Conservation (phyloP, 495 filamentous ascomycete species). For the Penicillium salamii region DNA sequence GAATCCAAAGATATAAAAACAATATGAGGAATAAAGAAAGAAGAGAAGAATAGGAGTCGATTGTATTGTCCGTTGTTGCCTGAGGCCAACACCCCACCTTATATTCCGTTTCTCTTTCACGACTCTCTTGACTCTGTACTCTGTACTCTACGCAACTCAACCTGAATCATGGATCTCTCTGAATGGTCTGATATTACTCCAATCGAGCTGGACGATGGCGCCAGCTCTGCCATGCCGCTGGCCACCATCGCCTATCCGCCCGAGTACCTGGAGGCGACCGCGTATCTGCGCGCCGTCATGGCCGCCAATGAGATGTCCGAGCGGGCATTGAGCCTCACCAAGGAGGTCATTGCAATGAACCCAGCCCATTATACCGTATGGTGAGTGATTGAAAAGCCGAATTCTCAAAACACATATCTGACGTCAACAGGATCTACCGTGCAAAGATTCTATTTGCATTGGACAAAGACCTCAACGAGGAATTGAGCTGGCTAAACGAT, state of each 20-base stretch:
- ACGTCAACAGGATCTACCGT: slow-evolving; percentile 69
- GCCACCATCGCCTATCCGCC: slow-evolving; percentile 84
- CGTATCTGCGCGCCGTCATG: slow-evolving; percentile 94
- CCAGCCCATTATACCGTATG: slow-evolving; percentile 98
- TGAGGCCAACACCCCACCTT: slow-evolving; percentile 19
- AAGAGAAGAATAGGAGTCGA: slow-evolving; percentile 8
- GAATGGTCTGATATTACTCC: slow-evolving; percentile 82
- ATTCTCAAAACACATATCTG: slow-evolving; percentile 3
- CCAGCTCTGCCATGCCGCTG: slow-evolving; percentile 57
- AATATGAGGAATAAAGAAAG: not conserved
- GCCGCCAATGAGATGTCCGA: slow-evolving; percentile 76
- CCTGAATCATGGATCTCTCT: no score
- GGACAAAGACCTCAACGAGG: slow-evolving; percentile 61
- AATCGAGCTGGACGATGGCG: slow-evolving; percentile 78
- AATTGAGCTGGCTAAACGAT: slow-evolving; percentile 81
- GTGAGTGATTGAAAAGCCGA: slow-evolving; percentile 35
- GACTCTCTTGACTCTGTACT: no score
- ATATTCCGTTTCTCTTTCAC: no score
- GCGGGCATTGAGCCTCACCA: slow-evolving; percentile 77
- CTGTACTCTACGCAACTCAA: no score
- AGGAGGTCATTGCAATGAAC: slow-evolving; percentile 86
- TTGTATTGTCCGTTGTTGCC: slow-evolving; percentile 15
- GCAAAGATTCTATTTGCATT: slow-evolving; percentile 70
- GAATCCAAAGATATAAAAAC: no score
- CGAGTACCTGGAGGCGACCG: slow-evolving; percentile 82